These are phyloP conservation scores for Trichosanthes cucumerina DNA, from an alignment of 306 rosid species.

Conservation along the genomic window DNA sequence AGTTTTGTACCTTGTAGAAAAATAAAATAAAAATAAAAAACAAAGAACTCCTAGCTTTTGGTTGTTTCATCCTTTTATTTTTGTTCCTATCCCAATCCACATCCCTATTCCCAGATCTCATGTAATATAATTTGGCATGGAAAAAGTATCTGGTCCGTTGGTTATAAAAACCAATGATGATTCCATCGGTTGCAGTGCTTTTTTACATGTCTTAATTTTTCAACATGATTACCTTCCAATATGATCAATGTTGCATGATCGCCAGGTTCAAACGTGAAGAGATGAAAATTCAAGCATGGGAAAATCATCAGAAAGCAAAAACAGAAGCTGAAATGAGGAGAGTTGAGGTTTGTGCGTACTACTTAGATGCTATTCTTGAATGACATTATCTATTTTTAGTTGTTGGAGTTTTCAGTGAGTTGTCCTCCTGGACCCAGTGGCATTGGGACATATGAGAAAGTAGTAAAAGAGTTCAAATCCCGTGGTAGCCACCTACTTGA, in stretches of 20 bases:
- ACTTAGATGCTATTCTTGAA: constrained; percentile 10
- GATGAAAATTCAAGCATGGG: constrained; percentile 95
- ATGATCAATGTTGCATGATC: constrained; percentile 6
- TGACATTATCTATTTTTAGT: not conserved
- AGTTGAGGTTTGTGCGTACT: constrained; percentile 49
- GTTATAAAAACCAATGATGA: not conserved
- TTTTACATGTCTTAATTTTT: not conserved
- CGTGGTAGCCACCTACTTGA: too few relatives aligned
- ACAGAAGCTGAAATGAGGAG: constrained; percentile 92
- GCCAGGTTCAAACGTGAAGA: constrained; percentile 91
- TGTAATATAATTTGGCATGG: not conserved
- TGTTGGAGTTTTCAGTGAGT: not conserved
- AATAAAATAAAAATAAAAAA: not conserved
- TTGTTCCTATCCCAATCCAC: not conserved
- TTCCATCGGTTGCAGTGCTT: not conserved
- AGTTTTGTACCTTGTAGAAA: not conserved
- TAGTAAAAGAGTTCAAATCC: not conserved
- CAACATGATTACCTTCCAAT: not conserved
- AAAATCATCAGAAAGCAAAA: constrained; percentile 91
- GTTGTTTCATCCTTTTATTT: not conserved
- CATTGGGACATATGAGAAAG: not conserved
- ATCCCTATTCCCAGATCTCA: not conserved
- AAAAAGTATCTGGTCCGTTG: not conserved
- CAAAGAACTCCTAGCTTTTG: not conserved
- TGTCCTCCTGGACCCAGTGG: not conserved